These are phyloP conservation scores for Auriscalpium orientale DNA, from an alignment of 768 basidiomycete genomes.

Conservation along the genomic window DNA sequence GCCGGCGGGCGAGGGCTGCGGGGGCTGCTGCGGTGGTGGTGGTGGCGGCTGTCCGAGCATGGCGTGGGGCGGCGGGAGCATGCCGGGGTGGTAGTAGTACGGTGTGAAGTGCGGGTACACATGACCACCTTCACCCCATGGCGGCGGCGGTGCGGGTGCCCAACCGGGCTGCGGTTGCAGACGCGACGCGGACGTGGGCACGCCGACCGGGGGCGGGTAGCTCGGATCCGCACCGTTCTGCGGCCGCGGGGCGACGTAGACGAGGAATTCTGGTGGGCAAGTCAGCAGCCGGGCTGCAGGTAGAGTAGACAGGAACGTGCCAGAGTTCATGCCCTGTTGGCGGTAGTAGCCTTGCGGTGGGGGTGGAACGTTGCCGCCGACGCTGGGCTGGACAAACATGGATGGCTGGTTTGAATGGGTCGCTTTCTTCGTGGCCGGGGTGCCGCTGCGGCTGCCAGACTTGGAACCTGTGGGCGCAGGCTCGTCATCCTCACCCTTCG, in stretches of 20 bases:
- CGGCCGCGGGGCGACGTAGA: conserved; percentile 17
- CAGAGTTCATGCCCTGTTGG: conserved; percentile 47
- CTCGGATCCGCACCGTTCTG: conserved; percentile 36
- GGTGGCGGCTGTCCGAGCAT: conserved; percentile 2
- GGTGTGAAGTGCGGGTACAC: conserved; percentile 8
- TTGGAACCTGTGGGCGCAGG: conserved; percentile 33
- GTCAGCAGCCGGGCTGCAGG: background rate
- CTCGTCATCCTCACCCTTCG: conserved; percentile 18
- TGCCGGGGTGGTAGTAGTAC: conserved; percentile 14
- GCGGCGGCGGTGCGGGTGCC: conserved; percentile 28
- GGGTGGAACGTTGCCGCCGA: conserved; percentile 30
- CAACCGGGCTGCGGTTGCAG: conserved; percentile 23
- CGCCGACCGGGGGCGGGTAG: conserved; percentile 33
- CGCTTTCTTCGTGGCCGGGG: conserved; percentile 35
- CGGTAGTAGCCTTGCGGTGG: conserved; percentile 55
- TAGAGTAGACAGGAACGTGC: conserved; percentile 22
- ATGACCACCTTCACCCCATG: conserved; percentile 30
- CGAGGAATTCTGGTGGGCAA: conserved; percentile 1
- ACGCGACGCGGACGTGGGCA: conserved; percentile 50
- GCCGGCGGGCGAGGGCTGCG: conserved; percentile 5
- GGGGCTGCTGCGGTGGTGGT: background rate
- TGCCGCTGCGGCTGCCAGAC: conserved; percentile 44
- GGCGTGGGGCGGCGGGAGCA: conserved; percentile 21
- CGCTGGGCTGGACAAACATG: conserved; percentile 23
- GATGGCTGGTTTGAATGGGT: conserved; percentile 18